Evolutionary conservation across 208 protist genomes (phyloP), one percentile per base, ranked within the genome.

Genomic region (Leishmania arabica): DNA sequence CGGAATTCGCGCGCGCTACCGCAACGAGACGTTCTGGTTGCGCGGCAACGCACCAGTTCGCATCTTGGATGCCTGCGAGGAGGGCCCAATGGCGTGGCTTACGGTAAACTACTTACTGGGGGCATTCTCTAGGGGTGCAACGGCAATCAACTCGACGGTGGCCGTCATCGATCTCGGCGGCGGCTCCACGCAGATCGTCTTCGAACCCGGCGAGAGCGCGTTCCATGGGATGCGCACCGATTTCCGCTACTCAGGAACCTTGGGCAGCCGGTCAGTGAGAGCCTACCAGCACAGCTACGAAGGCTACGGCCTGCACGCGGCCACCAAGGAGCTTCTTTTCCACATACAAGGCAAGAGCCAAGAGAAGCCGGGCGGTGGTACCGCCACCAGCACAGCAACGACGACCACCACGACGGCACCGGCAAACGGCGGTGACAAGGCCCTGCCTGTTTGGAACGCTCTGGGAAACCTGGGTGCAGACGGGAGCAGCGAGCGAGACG

Each of bases 241-340:
- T 6, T 71, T 80, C 49, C 71, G 68, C 13, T 89, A 91, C 78
- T 77, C 70, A 11, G 69, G 83, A 0, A 56, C 37, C 31, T 31
- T 90, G 40, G 83, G 84, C 51, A 82, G 83, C 37, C 82, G 86
- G 5, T 54, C n/a, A 0, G 80, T 92, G 77, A 45, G 73, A 31
- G 81, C 92, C 15, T 97, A 96, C 72, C 91, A 96, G 86, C 92
- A 96, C 85, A 93, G 91, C 82, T 95, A 97, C 80, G 88, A 95
- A 45, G 94, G 92, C 51, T 90, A 90, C 75, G 94, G 94, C 34
- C 83, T 97, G 56, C 88, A 93, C 68, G 87, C 85, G 1, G 94
- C 91, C 21, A 86, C 86, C 66, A 78, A 82, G 45, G 82, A 73
- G 79, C 53, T 96, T 15, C 77, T 93, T 24, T 56, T 74, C 42